Conservation (phyloP, 768 basidiomycete genomes). For the Collybiopsis luxurians region DNA sequence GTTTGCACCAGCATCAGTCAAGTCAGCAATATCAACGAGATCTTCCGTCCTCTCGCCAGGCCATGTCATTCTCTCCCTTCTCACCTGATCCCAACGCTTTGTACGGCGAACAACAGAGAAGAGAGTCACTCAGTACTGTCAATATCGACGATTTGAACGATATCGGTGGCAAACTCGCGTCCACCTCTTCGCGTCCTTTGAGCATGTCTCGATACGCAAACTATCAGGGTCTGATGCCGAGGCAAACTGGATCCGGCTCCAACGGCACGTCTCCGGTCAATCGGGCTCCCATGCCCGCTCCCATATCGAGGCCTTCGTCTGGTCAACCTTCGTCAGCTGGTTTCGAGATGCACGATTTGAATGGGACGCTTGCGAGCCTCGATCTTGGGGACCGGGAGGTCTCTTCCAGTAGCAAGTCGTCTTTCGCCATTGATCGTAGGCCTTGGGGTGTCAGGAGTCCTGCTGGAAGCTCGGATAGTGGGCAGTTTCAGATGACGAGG, state of each 20-base stretch:
- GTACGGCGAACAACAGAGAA: constrained; percentile 15
- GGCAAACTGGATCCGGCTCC: not conserved
- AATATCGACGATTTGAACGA: not conserved
- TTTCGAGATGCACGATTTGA: constrained; percentile 67
- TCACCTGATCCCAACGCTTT: constrained; percentile 67
- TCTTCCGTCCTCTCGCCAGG: constrained; percentile 9
- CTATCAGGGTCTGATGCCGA: not conserved
- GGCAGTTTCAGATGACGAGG: constrained; percentile 11
- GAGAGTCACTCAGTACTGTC: not conserved
- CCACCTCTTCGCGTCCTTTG: constrained; percentile 40
- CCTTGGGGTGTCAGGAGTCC: constrained; percentile 2
- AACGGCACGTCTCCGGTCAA: constrained; percentile 4
- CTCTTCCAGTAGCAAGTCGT: constrained; percentile 39
- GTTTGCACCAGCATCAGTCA: not conserved
- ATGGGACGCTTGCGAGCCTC: constrained; percentile 74
- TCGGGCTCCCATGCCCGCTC: constrained; percentile 21
- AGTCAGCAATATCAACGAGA: not conserved
- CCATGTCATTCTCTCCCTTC: constrained; percentile 63
- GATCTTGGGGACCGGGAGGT: constrained; percentile 27
- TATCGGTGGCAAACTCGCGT: constrained; percentile 32
- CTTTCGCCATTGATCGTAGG: constrained; percentile 11
- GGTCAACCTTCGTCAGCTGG: constrained; percentile 29
- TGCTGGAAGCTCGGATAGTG: constrained; percentile 11
- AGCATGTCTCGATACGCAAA: constrained; percentile 39
- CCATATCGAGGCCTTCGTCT: constrained; percentile 54